phyloP scores from a whole-genome alignment of 495 filamentous ascomycete genomes.

The Gamarada debralockiae region DNA sequence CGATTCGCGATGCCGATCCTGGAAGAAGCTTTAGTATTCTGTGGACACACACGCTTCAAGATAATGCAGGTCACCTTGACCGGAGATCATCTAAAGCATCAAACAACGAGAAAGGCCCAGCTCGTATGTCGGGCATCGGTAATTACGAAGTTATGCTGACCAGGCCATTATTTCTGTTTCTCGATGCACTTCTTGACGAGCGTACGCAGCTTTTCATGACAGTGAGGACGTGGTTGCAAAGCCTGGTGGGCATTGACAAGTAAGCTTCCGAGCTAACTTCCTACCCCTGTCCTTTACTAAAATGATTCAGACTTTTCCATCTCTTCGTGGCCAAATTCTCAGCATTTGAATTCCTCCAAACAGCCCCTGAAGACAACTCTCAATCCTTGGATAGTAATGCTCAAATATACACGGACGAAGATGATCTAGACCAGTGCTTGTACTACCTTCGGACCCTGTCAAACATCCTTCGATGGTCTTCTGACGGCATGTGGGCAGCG shows the following conservation, averaged over 20 bases:
- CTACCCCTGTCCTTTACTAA: constrained; percentile 8
- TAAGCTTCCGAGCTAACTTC: constrained; percentile 28
- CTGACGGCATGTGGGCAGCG: constrained; percentile 56
- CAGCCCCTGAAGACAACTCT: constrained; percentile 28
- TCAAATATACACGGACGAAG: constrained; percentile 35
- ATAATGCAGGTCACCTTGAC: constrained; percentile 41
- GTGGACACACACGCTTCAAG: constrained; percentile 76
- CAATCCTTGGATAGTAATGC: constrained; percentile 23
- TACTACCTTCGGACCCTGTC: constrained; percentile 77
- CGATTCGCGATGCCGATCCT: constrained; percentile 47
- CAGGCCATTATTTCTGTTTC: constrained; percentile 74
- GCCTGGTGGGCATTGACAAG: constrained; percentile 62
- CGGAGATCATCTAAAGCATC: constrained; percentile 44
- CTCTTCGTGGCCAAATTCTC: constrained; percentile 54
- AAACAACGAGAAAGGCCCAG: constrained; percentile 43
- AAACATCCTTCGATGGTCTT: constrained; percentile 62
- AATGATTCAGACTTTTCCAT: constrained; percentile 42
- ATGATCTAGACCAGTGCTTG: constrained; percentile 70
- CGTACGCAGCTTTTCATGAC: constrained; percentile 70
- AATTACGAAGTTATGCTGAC: constrained; percentile 69
- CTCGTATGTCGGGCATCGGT: constrained; percentile 44
- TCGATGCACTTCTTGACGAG: constrained; percentile 75
- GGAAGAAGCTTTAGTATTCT: constrained; percentile 66
- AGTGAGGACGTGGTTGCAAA: constrained; percentile 78
- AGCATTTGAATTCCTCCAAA: constrained; percentile 48